Evolutionary conservation across 371 early-diverging fungal species (phyloP).

Genomic region (Mortierella sp.): DNA sequence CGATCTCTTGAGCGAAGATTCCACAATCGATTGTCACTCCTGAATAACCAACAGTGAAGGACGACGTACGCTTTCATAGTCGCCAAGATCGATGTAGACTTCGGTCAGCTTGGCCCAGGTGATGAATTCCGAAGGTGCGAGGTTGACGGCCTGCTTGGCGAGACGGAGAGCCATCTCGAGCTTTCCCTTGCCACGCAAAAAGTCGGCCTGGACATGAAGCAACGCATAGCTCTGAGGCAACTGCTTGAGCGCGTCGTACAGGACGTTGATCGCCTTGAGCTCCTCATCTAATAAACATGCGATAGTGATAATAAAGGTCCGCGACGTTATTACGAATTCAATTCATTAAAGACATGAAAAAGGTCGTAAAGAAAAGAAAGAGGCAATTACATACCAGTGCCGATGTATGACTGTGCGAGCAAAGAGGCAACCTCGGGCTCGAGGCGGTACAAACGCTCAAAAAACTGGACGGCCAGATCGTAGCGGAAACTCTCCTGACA

Average conservation of each 20-base stretch:
- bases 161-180: slow-evolving; percentile 85
- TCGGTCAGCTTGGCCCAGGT: slow-evolving; percentile 96
- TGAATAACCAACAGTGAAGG: not conserved
- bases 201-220: slow-evolving; percentile 90
- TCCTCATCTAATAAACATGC: slow-evolving; percentile 80
- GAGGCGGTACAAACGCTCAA: slow-evolving; percentile 80
- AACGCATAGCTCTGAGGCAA: slow-evolving; percentile 87
- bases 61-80: slow-evolving; percentile 80
- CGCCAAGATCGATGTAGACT: slow-evolving; percentile 87
- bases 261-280: slow-evolving; percentile 86
- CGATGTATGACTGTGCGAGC: slow-evolving; percentile 84
- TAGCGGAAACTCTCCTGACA: slow-evolving; percentile 86
- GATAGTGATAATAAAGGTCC: not conserved
- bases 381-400: slow-evolving; percentile 52
- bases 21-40: not conserved
- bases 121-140: slow-evolving; percentile 94
- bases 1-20: no score
- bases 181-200: slow-evolving; percentile 68
- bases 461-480: slow-evolving; percentile 84
- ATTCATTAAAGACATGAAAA: no score
- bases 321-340: no score
- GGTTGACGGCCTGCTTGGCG: slow-evolving; percentile 92
- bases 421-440: slow-evolving; percentile 93
- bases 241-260: slow-evolving; percentile 84
- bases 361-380: not conserved